Conservation (phyloP, 768 basidiomycete genomes). For the Dacryopinax primogenitus region DNA sequence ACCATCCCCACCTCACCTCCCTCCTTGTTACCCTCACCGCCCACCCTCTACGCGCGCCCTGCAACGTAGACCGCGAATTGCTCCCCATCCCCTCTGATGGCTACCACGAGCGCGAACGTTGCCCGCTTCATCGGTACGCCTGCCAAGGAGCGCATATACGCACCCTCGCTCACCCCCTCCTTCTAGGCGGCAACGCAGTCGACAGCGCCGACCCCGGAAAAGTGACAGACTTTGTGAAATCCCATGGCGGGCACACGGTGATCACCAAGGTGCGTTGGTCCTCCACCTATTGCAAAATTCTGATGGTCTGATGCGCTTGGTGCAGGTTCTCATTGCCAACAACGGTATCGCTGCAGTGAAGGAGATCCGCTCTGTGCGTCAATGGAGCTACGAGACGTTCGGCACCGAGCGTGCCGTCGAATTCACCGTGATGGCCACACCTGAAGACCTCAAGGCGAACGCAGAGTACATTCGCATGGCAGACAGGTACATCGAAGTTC, state of each 20-base stretch:
- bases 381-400: constrained; percentile 99
- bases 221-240: constrained; percentile 82
- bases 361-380: constrained; percentile 95
- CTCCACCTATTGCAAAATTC: background rate
- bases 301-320: constrained; percentile 10
- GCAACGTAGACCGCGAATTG: background rate
- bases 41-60: background rate
- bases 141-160: constrained; percentile 7
- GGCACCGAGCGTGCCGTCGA: constrained; percentile 91
- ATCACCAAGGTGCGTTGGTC: constrained; percentile 74
- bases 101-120: constrained; percentile 43
- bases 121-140: constrained; percentile 50
- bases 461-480: constrained; percentile 99
- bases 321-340: constrained; percentile 92
- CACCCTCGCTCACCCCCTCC: background rate
- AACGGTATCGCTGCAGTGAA: constrained; percentile 99
- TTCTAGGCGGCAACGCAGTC: constrained; percentile 81
- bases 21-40: background rate
- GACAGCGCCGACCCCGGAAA: constrained; percentile 67
- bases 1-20: background rate
- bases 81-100: constrained; percentile 13
- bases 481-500: constrained; percentile 96
- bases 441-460: constrained; percentile 95
- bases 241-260: constrained; percentile 89
- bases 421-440: constrained; percentile 99